Conservation (phyloP, 805 yeast genomes). For the Yamadazyma endophytica region DNA sequence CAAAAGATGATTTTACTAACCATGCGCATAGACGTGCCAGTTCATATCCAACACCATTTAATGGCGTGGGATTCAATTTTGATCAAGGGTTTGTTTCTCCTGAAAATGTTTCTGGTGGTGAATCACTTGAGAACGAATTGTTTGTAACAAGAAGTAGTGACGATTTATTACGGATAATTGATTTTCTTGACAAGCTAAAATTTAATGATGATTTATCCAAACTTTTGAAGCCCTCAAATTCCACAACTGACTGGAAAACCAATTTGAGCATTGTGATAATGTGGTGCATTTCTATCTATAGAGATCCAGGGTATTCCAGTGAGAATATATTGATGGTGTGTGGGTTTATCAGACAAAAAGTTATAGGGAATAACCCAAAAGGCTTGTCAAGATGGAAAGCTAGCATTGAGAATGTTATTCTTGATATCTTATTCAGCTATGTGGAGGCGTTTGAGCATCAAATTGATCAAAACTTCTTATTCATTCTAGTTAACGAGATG, state of each 20-base stretch:
- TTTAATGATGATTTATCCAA: constrained; percentile 25
- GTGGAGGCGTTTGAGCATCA: constrained; percentile 16
- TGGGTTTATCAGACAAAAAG: constrained; percentile 40
- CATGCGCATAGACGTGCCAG: constrained; percentile 8
- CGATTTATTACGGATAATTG: constrained; percentile 31
- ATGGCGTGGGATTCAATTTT: constrained; percentile 5
- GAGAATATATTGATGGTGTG: constrained; percentile 37
- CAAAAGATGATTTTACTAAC: constrained; percentile 3
- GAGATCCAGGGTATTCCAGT: constrained; percentile 25
- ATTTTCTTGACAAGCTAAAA: constrained; percentile 31
- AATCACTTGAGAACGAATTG: constrained; percentile 13
- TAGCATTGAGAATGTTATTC: constrained; percentile 40
- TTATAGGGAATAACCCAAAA: constrained; percentile 18
- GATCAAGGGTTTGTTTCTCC: constrained; percentile 5
- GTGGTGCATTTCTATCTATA: constrained; percentile 40
- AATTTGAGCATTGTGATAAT: constrained; percentile 30
- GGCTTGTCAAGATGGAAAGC: constrained; percentile 27
- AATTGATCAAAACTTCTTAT: constrained; percentile 26
- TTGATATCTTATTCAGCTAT: constrained; percentile 34
- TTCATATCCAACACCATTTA: constrained; percentile 7
- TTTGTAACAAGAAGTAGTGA: constrained; percentile 20
- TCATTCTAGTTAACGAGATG: constrained; percentile 50
- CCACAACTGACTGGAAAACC: constrained; percentile 24
- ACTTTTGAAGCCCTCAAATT: constrained; percentile 18
- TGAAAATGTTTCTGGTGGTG: constrained; percentile 3